A percentile compares a stretch with the other conserved stretches of the same genome.
phyloP scores from a whole-genome alignment of 2,329 filamentous ascomycete species.

The Catunica adiposa region DNA sequence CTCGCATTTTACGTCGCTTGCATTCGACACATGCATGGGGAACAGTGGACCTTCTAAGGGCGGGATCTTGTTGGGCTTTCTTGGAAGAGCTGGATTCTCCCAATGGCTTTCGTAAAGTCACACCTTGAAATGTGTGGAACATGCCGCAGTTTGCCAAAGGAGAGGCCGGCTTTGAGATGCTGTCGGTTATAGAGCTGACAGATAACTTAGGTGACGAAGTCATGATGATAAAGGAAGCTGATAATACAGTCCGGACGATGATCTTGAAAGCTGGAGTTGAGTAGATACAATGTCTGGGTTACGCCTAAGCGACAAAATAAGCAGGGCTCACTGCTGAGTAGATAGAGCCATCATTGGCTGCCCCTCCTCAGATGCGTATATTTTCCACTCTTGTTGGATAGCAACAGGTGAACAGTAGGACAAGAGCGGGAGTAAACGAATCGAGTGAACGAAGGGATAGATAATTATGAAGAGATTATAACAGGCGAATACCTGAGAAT shows the following conservation, averaged over 20 bases:
- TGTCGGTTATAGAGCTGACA: background rate
- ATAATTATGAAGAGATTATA: background rate
- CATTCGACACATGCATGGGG: constrained; percentile 58
- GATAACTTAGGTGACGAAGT: background rate
- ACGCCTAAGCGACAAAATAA: background rate
- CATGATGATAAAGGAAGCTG: background rate
- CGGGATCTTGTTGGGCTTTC: constrained; percentile 24
- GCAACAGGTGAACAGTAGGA: background rate
- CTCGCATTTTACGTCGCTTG: constrained; percentile 59
- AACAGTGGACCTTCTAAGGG: constrained; percentile 36
- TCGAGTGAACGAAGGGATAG: too few species aligned
- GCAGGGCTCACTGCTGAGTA: background rate
- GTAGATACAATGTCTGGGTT: background rate
- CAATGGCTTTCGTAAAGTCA: constrained; percentile 33
- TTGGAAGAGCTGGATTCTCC: constrained; percentile 22
- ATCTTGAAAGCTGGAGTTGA: background rate
- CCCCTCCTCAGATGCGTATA: background rate
- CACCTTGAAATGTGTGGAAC: constrained; percentile 38
- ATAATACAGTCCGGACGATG: background rate
- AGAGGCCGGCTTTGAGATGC: constrained; percentile 16
- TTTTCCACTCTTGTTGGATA: background rate
- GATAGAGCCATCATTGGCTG: background rate
- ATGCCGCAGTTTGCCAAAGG: constrained; percentile 22
- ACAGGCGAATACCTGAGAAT: background rate
- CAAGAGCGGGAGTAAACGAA: too few species aligned